Evolutionary conservation across 768 basidiomycete genomes (phyloP).

Genomic region (Guyanaporus albipodus): DNA sequence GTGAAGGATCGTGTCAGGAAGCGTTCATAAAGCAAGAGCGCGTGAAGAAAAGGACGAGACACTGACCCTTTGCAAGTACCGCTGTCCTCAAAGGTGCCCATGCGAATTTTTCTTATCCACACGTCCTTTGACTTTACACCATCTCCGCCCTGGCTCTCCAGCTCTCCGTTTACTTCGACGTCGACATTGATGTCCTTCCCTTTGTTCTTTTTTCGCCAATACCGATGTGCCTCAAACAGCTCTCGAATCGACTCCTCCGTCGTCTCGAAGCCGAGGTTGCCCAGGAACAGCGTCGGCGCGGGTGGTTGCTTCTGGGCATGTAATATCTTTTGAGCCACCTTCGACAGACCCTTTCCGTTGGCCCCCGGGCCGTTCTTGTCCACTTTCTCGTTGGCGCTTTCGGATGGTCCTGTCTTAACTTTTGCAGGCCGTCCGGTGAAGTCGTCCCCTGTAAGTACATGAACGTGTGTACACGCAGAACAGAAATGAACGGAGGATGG

Average conservation of each 20-base stretch:
- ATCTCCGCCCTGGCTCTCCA: neutral
- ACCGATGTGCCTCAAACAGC: constrained; percentile 63
- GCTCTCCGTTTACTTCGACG: constrained; percentile 22
- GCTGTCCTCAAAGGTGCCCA: constrained; percentile 96
- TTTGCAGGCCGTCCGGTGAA: constrained; percentile 63
- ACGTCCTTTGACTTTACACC: constrained; percentile 28
- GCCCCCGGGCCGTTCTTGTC: constrained; percentile 29
- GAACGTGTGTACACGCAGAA: neutral
- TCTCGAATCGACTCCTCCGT: constrained; percentile 72
- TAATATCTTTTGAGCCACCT: constrained; percentile 76
- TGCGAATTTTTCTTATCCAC: constrained; percentile 78
- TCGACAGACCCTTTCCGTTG: constrained; percentile 39
- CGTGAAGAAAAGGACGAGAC: constrained; percentile 28
- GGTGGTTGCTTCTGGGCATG: constrained; percentile 76
- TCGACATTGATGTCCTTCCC: constrained; percentile 32
- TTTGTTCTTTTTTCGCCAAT: constrained; percentile 30
- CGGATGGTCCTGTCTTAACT: constrained; percentile 32
- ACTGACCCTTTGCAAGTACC: constrained; percentile 91
- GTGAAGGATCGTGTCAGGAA: neutral
- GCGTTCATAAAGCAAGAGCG: neutral
- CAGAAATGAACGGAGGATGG: neutral
- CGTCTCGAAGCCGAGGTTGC: constrained; percentile 89
- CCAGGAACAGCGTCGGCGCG: constrained; percentile 84
- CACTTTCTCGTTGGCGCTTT: constrained; percentile 22
- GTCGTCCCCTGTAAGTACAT: constrained; percentile 53